Conservation (phyloP, 1,284 basidiomycete species). For the Athelia sp. region DNA sequence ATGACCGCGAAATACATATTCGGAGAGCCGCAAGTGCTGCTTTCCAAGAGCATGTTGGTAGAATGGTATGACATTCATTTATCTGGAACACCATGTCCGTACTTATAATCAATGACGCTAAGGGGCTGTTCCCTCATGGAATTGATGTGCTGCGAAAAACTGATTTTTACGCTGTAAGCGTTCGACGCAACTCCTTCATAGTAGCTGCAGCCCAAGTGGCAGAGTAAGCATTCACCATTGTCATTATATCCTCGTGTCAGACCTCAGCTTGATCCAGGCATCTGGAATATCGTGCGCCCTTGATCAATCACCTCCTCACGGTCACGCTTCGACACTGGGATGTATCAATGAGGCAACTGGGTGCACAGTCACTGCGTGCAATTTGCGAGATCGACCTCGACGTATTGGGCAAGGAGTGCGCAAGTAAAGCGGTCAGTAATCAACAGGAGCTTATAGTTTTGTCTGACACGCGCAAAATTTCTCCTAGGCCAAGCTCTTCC, state of each 20-base stretch:
- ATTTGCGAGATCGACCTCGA: slow-evolving; percentile 63
- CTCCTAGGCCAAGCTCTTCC: slow-evolving; percentile 56
- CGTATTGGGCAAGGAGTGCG: slow-evolving; percentile 45
- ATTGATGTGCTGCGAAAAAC: slow-evolving; percentile 90
- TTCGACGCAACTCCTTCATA: slow-evolving; percentile 81
- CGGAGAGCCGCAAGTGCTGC: slow-evolving; percentile 97
- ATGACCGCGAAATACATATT: slow-evolving; percentile 93
- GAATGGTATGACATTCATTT: slow-evolving; percentile 61
- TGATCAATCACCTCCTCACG: slow-evolving; percentile 74
- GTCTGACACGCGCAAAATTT: no score
- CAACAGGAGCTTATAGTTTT: no score
- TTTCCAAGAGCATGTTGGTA: slow-evolving; percentile 95
- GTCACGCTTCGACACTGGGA: slow-evolving; percentile 92
- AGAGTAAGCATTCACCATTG: slow-evolving; percentile 44
- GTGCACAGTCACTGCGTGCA: slow-evolving; percentile 70
- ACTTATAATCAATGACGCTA: slow-evolving; percentile 11
- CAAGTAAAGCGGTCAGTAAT: slow-evolving; percentile 49
- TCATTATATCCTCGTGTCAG: not conserved
- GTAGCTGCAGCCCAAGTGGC: slow-evolving; percentile 84
- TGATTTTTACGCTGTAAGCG: slow-evolving; percentile 93
- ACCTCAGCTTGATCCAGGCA: slow-evolving; percentile 37
- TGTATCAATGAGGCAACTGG: slow-evolving; percentile 70
- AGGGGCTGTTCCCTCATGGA: slow-evolving; percentile 89
- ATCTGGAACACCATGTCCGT: slow-evolving; percentile 8
- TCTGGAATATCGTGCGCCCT: slow-evolving; percentile 61